A percentile compares a stretch with the other conserved stretches of the same genome.
phyloP scores from a whole-genome alignment of 2,329 filamentous ascomycete species.

The Stagonosporopsis vannaccii region DNA sequence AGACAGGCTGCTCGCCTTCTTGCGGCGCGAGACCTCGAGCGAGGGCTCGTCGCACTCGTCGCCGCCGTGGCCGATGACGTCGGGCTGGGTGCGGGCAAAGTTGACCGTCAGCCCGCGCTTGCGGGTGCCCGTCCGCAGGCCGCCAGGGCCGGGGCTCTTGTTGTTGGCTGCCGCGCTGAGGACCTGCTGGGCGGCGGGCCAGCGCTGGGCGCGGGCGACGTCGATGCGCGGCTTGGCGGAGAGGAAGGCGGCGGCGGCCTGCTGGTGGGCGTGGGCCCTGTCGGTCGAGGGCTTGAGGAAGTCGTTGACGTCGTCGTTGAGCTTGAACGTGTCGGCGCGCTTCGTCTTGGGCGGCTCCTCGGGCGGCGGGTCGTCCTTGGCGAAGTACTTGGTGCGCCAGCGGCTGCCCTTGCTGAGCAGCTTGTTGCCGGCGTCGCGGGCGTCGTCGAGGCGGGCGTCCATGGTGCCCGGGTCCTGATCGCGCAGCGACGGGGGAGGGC shows the following conservation, averaged over 20 bases:
- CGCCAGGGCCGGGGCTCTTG: slow-evolving; percentile 46
- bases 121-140: slow-evolving; percentile 49
- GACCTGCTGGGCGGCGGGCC: slow-evolving; percentile 58
- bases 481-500: slow-evolving; percentile 8
- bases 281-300: slow-evolving; percentile 64
- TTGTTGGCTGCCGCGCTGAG: slow-evolving; percentile 41
- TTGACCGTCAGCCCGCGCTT: slow-evolving; percentile 75
- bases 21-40: slow-evolving; percentile 72
- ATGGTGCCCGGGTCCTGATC: slow-evolving; percentile 26
- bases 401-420: slow-evolving; percentile 51
- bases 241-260: slow-evolving; percentile 40
- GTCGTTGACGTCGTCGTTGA: slow-evolving; percentile 60
- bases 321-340: slow-evolving; percentile 38
- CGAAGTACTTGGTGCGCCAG: slow-evolving; percentile 61
- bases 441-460: slow-evolving; percentile 35
- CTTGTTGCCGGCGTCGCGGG: slow-evolving; percentile 37
- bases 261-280: slow-evolving; percentile 44
- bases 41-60: slow-evolving; percentile 81
- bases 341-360: slow-evolving; percentile 37
- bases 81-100: slow-evolving; percentile 76
- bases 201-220: slow-evolving; percentile 58
- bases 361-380: slow-evolving; percentile 46
- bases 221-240: slow-evolving; percentile 55
- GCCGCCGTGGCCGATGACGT: slow-evolving; percentile 88
- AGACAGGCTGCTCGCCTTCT: slow-evolving; percentile 43